These are phyloP conservation scores for Cyclocybe aegerita DNA, from an alignment of 768 basidiomycete genomes.

Conservation along the genomic window DNA sequence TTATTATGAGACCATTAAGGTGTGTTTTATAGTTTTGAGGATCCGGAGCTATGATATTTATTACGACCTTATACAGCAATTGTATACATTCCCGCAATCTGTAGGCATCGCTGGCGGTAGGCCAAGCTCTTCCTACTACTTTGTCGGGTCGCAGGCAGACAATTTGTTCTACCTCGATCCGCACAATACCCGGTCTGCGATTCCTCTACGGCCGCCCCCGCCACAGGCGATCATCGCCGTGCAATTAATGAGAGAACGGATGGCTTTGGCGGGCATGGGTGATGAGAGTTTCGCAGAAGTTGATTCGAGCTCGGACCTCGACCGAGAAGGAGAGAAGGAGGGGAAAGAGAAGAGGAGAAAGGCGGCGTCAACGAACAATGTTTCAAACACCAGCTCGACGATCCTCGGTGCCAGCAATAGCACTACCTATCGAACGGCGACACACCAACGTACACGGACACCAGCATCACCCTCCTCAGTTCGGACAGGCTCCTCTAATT, in stretches of 20 bases:
- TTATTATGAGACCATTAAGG: slow-evolving; percentile 79
- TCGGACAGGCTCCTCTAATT: slow-evolving; percentile 51
- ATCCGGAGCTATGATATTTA: not conserved
- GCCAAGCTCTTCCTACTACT: slow-evolving; percentile 97
- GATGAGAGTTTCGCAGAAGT: slow-evolving; percentile 3
- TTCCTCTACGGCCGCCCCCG: slow-evolving; percentile 59
- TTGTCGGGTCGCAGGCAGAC: slow-evolving; percentile 90
- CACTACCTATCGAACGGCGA: slow-evolving; percentile 6
- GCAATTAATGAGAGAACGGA: too few species aligned
- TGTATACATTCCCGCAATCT: slow-evolving; percentile 93
- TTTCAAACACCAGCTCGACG: too few species aligned
- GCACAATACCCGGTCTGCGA: slow-evolving; percentile 73
- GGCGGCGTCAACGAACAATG: too few species aligned
- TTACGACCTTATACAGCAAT: slow-evolving; percentile 42
- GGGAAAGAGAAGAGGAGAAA: too few species aligned
- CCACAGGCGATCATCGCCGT: not conserved
- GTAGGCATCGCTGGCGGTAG: slow-evolving; percentile 97
- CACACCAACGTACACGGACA: slow-evolving; percentile 17
- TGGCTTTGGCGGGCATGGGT: not conserved
- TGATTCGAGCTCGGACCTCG: slow-evolving; percentile 19
- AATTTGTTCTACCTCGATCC: slow-evolving; percentile 84
- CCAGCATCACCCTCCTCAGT: slow-evolving; percentile 55
- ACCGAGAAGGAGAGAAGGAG: too few species aligned
- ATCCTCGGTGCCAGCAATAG: not conserved
- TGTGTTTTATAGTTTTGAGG: slow-evolving; percentile 14